Conservation (phyloP, 1,284 basidiomycete genomes). For the Boletus semigastroideus region DNA sequence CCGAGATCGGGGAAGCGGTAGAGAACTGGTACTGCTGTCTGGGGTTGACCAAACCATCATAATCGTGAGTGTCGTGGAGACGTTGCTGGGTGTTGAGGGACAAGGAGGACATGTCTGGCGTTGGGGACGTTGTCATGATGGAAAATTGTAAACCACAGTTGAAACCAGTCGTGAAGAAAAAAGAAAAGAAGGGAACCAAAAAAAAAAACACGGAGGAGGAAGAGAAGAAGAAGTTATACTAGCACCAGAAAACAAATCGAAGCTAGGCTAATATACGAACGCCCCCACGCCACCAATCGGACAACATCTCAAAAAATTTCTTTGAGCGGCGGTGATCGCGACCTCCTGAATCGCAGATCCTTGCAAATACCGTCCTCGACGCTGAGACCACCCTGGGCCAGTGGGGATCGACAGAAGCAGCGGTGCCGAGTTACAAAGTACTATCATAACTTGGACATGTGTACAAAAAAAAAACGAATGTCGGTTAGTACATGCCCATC, state of each 20-base stretch:
- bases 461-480: too few species aligned
- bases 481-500: constrained; percentile 15
- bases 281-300: constrained; percentile 32
- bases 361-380: neutral
- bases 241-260: neutral
- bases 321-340: constrained; percentile 12
- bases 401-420: neutral
- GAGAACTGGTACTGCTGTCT: constrained; percentile 67
- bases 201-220: neutral
- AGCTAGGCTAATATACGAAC: constrained; percentile 11
- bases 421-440: neutral
- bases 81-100: constrained; percentile 72
- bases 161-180: constrained; percentile 20
- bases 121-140: constrained; percentile 73
- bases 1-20: constrained; percentile 64
- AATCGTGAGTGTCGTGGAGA: constrained; percentile 83
- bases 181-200: constrained; percentile 4
- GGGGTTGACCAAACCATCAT: constrained; percentile 56
- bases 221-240: neutral
- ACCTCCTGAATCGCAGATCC: constrained; percentile 5
- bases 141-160: constrained; percentile 16
- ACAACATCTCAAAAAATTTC: too few species aligned
- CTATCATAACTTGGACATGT: too few species aligned
- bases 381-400: too few species aligned
- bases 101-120: constrained; percentile 72